A percentile compares a stretch with the other conserved stretches of the same genome.
Conservation (phyloP, 306 rosid species). For the Quercus aquifolioides region DNA sequence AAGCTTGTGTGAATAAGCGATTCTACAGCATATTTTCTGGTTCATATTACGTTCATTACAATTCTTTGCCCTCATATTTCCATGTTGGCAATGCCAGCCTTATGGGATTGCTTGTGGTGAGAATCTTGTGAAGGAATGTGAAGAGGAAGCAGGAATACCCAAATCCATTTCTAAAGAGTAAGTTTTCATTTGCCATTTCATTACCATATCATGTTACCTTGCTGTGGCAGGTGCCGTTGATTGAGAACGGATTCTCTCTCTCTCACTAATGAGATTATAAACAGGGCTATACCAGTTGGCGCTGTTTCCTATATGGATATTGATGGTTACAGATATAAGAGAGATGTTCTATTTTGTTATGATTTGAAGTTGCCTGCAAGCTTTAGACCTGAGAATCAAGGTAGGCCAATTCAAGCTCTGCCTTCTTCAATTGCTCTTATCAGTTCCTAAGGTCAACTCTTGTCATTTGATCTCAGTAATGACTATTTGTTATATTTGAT, state of each 20-base stretch:
- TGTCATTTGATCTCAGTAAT: background rate
- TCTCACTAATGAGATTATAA: background rate
- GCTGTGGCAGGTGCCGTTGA: background rate
- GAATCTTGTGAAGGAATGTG: slow-evolving; percentile 83
- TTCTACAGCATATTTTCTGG: background rate
- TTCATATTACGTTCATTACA: slow-evolving; percentile 18
- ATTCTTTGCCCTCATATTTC: background rate
- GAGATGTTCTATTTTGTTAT: slow-evolving; percentile 83
- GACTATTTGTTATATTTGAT: background rate
- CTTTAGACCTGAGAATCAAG: slow-evolving; percentile 77
- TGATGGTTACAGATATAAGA: slow-evolving; percentile 63
- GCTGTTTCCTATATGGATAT: slow-evolving; percentile 84
- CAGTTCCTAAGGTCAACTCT: background rate
- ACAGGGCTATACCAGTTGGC: slow-evolving; percentile 73
- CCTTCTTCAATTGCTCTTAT: slow-evolving; percentile 7
- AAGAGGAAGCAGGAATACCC: slow-evolving; percentile 96
- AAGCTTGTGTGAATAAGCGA: slow-evolving; percentile 7
- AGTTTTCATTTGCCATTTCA: slow-evolving; percentile 14
- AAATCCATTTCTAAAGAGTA: slow-evolving; percentile 64
- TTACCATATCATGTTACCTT: background rate
- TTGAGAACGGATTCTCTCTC: background rate
- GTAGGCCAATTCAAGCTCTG: slow-evolving; percentile 19
- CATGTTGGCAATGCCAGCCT: slow-evolving; percentile 51
- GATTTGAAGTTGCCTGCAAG: slow-evolving; percentile 76
- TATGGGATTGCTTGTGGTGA: slow-evolving; percentile 73